Conservation (phyloP, 257 asterid species). For the Solanum ossicruentum region DNA sequence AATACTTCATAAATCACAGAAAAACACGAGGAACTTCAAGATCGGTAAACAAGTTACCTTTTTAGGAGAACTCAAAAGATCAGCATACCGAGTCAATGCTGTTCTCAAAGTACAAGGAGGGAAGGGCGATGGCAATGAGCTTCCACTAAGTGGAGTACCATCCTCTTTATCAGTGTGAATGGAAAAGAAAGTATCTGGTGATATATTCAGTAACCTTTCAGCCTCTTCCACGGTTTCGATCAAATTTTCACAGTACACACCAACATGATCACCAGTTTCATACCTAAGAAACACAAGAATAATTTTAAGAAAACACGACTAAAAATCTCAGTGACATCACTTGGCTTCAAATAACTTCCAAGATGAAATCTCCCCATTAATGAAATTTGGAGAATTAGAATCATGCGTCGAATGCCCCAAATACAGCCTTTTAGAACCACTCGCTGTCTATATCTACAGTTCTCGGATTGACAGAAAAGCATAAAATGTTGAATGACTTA, state of each 20-base stretch:
- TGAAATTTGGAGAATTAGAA: not conserved
- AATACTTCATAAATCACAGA: not conserved
- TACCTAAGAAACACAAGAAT: constrained; percentile 36
- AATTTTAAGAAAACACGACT: not conserved
- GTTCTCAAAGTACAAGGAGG: constrained; percentile 88
- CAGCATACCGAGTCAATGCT: constrained; percentile 81
- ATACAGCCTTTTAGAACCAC: not conserved
- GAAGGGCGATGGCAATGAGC: constrained; percentile 71
- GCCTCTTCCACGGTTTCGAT: constrained; percentile 88
- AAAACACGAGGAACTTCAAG: not conserved
- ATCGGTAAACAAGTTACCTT: constrained; percentile 32
- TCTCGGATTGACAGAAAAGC: not conserved
- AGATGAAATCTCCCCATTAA: not conserved
- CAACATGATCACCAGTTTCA: constrained; percentile 98
- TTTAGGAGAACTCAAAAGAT: constrained; percentile 80
- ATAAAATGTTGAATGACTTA: not conserved
- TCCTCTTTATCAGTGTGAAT: constrained; percentile 71
- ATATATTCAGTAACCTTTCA: constrained; percentile 49
- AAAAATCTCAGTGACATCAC: not conserved
- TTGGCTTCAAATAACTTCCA: not conserved
- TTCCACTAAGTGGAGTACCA: constrained; percentile 58
- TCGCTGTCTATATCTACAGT: not conserved
- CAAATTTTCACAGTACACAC: constrained; percentile 82
- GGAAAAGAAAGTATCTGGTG: constrained; percentile 82
- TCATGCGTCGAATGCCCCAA: not conserved